Evolutionary conservation across 495 filamentous ascomycete species (phyloP).

Genomic region (Daldinia vernicosa): DNA sequence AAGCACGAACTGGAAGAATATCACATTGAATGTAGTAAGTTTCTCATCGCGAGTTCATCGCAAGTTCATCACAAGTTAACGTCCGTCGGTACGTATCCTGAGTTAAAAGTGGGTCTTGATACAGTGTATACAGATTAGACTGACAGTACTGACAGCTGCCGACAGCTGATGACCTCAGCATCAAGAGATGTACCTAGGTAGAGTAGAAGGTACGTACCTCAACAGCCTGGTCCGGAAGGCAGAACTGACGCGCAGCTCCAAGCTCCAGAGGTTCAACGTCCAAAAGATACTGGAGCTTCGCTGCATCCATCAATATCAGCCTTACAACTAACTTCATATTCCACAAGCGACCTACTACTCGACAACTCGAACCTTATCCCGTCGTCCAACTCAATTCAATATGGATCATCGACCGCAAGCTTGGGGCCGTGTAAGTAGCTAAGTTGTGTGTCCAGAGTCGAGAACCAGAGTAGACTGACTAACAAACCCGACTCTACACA

Average conservation of each 20-base stretch:
- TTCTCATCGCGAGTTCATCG: constrained; percentile 10
- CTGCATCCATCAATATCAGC: constrained; percentile 11
- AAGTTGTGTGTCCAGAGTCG: constrained; percentile 31
- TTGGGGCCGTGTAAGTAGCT: constrained; percentile 85
- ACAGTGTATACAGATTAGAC: background rate
- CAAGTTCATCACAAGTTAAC: too few species aligned
- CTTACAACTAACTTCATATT: constrained; percentile 20
- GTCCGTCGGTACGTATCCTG: constrained; percentile 14
- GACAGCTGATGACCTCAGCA: constrained; percentile 5
- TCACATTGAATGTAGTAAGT: constrained; percentile 7
- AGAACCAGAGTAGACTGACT: constrained; percentile 12
- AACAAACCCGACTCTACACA: constrained; percentile 50
- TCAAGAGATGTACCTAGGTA: too few species aligned
- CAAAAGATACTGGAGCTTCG: constrained; percentile 41
- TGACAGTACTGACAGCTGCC: background rate
- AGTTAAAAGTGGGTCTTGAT: constrained; percentile 6
- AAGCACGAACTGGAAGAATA: background rate
- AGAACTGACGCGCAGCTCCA: constrained; percentile 48
- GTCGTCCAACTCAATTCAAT: constrained; percentile 12
- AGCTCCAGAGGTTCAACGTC: constrained; percentile 25
- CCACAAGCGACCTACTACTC: constrained; percentile 13
- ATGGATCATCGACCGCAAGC: constrained; percentile 98
- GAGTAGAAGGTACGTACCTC: constrained; percentile 30
- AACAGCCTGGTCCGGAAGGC: constrained; percentile 31
- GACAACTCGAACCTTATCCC: background rate